These are phyloP conservation scores for Thielaviopsis ethacetica DNA, from an alignment of 2,329 filamentous ascomycete species.

Conservation along the genomic window DNA sequence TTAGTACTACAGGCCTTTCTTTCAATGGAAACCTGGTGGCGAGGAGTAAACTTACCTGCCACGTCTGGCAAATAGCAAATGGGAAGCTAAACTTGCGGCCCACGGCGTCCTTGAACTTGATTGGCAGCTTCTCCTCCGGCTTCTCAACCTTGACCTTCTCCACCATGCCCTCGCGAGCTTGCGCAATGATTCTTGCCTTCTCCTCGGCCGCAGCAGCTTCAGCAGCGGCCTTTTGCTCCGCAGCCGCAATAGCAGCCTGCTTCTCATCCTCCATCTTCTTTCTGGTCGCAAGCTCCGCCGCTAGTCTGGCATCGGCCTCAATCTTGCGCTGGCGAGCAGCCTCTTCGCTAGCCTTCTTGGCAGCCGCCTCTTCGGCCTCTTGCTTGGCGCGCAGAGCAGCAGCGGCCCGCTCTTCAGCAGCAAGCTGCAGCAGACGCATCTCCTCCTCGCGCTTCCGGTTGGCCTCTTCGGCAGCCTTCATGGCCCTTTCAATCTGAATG, in stretches of 20 bases:
- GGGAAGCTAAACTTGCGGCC: constrained; percentile 87
- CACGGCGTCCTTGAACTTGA: constrained; percentile 83
- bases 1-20: neutral
- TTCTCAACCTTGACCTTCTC: constrained; percentile 35
- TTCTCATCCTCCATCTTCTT: constrained; percentile 20
- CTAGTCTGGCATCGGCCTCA: constrained; percentile 16
- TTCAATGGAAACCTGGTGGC: too few species aligned
- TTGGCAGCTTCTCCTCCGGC: constrained; percentile 45
- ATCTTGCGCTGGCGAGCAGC: constrained; percentile 15
- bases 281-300: constrained; percentile 25
- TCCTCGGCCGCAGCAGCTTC: constrained; percentile 27
- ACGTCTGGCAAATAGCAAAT: constrained; percentile 68
- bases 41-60: constrained; percentile 44
- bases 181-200: constrained; percentile 41
- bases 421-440: constrained; percentile 6
- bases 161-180: constrained; percentile 32
- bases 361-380: constrained; percentile 20
- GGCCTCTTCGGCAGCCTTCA: constrained; percentile 16
- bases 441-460: constrained; percentile 16
- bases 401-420: constrained; percentile 14
- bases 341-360: constrained; percentile 12
- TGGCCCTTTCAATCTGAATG: constrained; percentile 11
- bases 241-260: constrained; percentile 23
- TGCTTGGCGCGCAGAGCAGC: constrained; percentile 22
- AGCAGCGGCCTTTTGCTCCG: constrained; percentile 19